These are phyloP conservation scores for Sonneratia caseolaris DNA, from an alignment of 345 rosid species.

Conservation along the genomic window DNA sequence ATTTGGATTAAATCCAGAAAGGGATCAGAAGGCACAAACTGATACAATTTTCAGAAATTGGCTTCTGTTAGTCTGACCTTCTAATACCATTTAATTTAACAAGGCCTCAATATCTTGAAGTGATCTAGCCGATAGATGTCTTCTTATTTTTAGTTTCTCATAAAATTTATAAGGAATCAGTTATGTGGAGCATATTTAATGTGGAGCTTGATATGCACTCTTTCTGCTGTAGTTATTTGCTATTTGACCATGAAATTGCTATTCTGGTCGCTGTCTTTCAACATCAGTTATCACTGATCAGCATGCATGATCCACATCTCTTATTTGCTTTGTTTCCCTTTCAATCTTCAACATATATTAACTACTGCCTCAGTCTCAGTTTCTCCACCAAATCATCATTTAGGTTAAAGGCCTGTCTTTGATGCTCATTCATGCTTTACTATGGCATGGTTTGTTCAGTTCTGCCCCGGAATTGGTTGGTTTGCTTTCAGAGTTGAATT, in stretches of 20 bases:
- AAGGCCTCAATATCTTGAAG: not conserved
- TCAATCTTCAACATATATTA: not conserved
- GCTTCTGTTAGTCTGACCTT: not conserved
- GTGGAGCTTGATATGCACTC: not conserved
- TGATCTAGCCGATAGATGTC: not conserved
- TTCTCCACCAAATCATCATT: no score
- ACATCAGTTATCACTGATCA: not conserved
- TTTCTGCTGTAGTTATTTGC: not conserved
- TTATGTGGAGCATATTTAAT: not conserved
- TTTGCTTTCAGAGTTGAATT: constrained; percentile 69
- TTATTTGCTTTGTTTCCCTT: not conserved
- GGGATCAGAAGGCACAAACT: not conserved
- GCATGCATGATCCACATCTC: not conserved
- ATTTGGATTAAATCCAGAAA: not conserved
- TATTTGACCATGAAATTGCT: not conserved
- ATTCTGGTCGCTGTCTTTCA: not conserved
- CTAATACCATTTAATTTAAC: not conserved
- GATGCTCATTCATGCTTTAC: not conserved
- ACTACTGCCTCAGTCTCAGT: no score
- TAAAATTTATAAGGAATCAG: not conserved
- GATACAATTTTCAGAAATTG: not conserved
- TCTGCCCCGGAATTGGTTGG: constrained; percentile 93
- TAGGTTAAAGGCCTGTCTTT: not conserved
- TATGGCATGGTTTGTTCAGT: constrained; percentile 24
- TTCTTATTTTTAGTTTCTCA: not conserved